These are phyloP conservation scores for Sclerotinia sclerotiorum DNA, from an alignment of 2,329 filamentous ascomycete genomes.

Conservation along the genomic window DNA sequence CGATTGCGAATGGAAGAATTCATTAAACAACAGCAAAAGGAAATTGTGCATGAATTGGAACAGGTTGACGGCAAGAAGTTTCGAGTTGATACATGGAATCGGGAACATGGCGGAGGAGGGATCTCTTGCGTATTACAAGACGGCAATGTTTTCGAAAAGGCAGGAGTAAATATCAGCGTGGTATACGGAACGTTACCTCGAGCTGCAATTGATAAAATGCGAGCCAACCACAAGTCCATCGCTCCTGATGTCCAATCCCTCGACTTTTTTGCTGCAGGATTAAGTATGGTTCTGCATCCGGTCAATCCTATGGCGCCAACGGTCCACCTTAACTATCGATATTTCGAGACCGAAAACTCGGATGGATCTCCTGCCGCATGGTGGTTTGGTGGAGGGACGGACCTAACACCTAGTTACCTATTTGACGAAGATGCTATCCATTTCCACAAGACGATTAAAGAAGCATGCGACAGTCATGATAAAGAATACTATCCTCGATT, in stretches of 20 bases:
- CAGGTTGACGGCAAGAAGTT: conserved; percentile 82
- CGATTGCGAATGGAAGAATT: conserved; percentile 96
- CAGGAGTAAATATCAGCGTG: conserved; percentile 89
- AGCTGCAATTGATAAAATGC: conserved; percentile 88
- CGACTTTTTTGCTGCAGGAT: conserved; percentile 91
- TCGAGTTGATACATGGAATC: conserved; percentile 79
- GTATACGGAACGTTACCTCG: conserved; percentile 91
- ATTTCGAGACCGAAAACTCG: conserved; percentile 91
- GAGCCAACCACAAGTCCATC: conserved; percentile 89
- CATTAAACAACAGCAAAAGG: conserved; percentile 87
- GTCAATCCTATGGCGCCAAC: conserved; percentile 96
- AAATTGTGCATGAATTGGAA: conserved; percentile 81
- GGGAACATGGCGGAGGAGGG: conserved; percentile 86
- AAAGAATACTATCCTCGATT: conserved; percentile 89
- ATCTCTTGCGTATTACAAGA: conserved; percentile 95
- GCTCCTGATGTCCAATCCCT: conserved; percentile 75
- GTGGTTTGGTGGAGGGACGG: conserved; percentile 98
- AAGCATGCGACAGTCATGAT: conserved; percentile 90
- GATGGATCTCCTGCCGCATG: conserved; percentile 81
- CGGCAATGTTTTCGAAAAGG: conserved; percentile 96
- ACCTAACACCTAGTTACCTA: conserved; percentile 88
- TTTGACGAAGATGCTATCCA: conserved; percentile 97
- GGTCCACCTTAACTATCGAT: conserved; percentile 96
- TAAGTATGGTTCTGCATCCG: conserved; percentile 92
- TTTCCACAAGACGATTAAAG: conserved; percentile 92